phyloP scores from a whole-genome alignment of 345 rosid species.

The Eucalyptus albens region DNA sequence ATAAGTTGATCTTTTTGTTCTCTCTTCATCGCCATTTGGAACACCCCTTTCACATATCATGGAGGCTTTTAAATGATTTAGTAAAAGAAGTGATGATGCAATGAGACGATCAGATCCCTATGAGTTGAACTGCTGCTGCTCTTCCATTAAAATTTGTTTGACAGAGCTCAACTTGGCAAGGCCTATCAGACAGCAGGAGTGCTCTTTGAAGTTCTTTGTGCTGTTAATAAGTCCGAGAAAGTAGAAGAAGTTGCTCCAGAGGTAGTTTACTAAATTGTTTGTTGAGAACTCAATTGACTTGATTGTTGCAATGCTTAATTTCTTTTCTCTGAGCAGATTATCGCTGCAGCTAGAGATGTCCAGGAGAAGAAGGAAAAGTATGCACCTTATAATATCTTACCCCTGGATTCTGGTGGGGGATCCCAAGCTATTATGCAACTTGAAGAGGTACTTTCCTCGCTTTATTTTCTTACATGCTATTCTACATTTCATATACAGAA shows the following conservation, averaged over 20 bases:
- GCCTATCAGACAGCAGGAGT: conserved; percentile 99
- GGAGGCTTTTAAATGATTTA: not conserved
- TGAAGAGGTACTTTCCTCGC: conserved; percentile 53
- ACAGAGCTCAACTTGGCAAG: conserved; percentile 97
- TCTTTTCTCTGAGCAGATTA: conserved; percentile 45
- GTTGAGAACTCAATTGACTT: not conserved
- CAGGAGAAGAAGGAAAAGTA: conserved; percentile 97
- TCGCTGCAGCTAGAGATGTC: conserved; percentile 95
- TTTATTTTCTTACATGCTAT: not conserved
- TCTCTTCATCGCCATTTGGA: not conserved
- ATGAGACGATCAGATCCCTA: not conserved
- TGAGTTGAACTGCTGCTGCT: not conserved
- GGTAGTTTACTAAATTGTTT: conserved; percentile 14
- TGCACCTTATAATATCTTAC: conserved; percentile 95
- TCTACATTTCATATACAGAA: not conserved
- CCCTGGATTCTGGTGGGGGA: conserved; percentile 93
- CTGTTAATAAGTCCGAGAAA: conserved; percentile 95
- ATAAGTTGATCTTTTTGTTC: not conserved
- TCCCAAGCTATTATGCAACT: conserved; percentile 92
- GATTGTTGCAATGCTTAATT: not conserved
- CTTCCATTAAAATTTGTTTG: not conserved
- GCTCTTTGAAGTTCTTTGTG: conserved; percentile 95
- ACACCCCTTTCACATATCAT: not conserved
- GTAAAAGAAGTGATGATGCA: not conserved
- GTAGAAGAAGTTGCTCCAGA: conserved; percentile 99